Evolutionary conservation across 768 basidiomycete species (phyloP), one percentile per base, ranked within the genome.

Genomic region (Heimioporus sp.): DNA sequence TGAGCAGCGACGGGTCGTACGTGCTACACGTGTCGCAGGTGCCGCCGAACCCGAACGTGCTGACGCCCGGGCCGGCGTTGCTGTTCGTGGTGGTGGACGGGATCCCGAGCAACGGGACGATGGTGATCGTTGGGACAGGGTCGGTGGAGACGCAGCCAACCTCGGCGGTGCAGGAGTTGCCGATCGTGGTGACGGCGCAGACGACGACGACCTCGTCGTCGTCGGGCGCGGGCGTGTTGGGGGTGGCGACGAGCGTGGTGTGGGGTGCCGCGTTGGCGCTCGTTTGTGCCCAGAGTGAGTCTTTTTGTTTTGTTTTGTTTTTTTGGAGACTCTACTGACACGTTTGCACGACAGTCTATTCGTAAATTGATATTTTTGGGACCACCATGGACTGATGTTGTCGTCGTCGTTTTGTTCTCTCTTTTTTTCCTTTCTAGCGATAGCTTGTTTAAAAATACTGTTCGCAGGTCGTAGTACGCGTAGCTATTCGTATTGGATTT

Each of bases 21-120:
- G 80, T 79, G 10, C 72, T 97, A 3, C 86, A 95, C 67, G 87
- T 91, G 41, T 72, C 87, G 2, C 94, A 95, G 65, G 77, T 83
- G 9, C 92, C 91, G 0, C 88, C 92, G 0, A 92, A 90, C 70
- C 74, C 94, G 10, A 87, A 90, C 65, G 60, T 98, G 61, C 80
- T 97, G 75, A 86, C 88, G 61, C 95, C 96, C 5, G 95, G 95
- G 6, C 94, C 95, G 9, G 88, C 81, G 1, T 74, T 94, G 56
- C 53, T 95, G 54, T 97, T 83, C 62, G 88, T 95, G 52, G 87
- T 83, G 34, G 80, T 98, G 55, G 77, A 86, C 56, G 93, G 92
- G 37, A 81, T 97, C 12, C 95, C 94, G 3, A 86, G 84, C 47
- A 86, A 85, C 53, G 94, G 87, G 2, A 80, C 82, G 11, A 80